Evolutionary conservation across 192 early-diverging fungal genomes (phyloP).

Genomic region (Geosiphon pyriformis): DNA sequence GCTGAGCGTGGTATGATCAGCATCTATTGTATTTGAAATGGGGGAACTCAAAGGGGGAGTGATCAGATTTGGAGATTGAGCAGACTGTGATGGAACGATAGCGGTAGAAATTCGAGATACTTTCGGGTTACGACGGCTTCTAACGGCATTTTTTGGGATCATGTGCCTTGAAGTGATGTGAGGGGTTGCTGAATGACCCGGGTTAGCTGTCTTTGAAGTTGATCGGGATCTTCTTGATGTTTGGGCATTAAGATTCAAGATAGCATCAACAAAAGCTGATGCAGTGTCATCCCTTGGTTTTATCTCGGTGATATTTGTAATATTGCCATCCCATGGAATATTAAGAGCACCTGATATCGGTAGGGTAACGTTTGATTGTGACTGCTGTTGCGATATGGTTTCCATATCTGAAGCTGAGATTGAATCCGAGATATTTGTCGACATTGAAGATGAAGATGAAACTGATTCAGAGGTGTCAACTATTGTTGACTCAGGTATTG

Average conservation of each 20-base stretch:
- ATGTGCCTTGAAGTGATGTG: background rate
- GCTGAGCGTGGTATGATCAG: too few species aligned
- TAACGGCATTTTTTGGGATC: too few species aligned
- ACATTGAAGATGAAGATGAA: background rate
- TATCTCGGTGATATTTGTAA: background rate
- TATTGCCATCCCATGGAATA: constrained; percentile 17
- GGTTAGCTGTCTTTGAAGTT: background rate
- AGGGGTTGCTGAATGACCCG: background rate
- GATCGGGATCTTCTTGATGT: background rate
- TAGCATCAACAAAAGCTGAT: background rate
- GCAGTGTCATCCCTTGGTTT: background rate
- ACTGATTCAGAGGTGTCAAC: background rate
- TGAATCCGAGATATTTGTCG: background rate
- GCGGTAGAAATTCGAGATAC: too few species aligned
- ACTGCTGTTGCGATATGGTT: too few species aligned
- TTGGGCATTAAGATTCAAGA: background rate
- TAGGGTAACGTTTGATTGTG: too few species aligned
- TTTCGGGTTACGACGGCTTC: too few species aligned
- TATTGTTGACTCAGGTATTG: background rate
- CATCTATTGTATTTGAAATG: too few species aligned
- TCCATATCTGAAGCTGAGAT: too few species aligned
- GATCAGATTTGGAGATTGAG: too few species aligned
- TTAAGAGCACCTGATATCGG: too few species aligned
- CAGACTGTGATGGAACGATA: too few species aligned
- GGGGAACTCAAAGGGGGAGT: too few species aligned